Base-by-base conservation (phyloP, 2,329 filamentous ascomycete species). In the Talaromyces sp. region DNA sequence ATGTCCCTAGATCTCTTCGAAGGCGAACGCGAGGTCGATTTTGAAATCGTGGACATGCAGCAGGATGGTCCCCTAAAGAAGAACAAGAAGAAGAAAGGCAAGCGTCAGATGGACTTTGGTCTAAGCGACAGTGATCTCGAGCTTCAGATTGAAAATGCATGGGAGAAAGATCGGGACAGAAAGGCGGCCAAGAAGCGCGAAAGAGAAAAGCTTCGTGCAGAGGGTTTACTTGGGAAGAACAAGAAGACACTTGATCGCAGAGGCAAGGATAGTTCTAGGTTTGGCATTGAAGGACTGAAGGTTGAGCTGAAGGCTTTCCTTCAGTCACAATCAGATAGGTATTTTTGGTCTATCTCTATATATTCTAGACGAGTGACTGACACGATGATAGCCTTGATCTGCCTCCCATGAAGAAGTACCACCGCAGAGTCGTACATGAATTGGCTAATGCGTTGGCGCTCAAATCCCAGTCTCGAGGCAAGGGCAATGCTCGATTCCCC, bases 11-110 rank as follows among this genome's bases (percentile, higher is more conserved):
- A 87, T 72, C 81, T 82, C 0, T 77, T 88, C 2, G 84, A 87
- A n/a, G 76, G 80, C 67, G 83, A 86, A 68, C 84, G 85, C 1
- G 85, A 87, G 67, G 87, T 89, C 66, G 90, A 87, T 9, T 89
- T 97, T 68, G 92, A 97, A 72, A 82, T 96, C 52, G 94, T 95
- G 89, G 91, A 96, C 72, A 92, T 90, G 78, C 85, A 90, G 16
- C 84, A 88, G 31, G 87, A 88, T 1, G 92, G 87, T 62, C 61
- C 61, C 16, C 75, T 93, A 6, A 85, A 82, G 61, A 85, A 83
- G 63, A 87, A 84, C 67, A 89, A 87, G 72, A 81, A 84, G 68
- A 92, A 90, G 75, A 87, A 86, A 50, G 82, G 83, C 14, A 85
- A 85, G 67, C 82, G 81, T 54, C 80, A 83, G 61, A 76, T 84